Evolutionary conservation across 2,329 filamentous ascomycete genomes (phyloP).

Genomic region (Diaporthe australafricana): DNA sequence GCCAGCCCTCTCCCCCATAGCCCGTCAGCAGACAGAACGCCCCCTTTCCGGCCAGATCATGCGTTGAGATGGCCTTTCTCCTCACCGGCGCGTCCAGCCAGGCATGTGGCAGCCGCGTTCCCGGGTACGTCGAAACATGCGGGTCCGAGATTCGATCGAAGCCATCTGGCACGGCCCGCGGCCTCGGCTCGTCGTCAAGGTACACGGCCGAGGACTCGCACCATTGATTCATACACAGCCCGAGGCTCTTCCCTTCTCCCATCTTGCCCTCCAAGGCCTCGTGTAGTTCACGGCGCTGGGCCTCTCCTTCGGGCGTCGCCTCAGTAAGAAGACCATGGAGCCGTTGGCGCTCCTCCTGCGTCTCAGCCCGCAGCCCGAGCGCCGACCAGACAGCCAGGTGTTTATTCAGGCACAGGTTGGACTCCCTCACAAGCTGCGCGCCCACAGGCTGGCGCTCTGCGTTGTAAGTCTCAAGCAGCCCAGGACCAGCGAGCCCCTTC

Average conservation of each 20-base stretch:
- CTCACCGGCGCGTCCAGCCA: constrained; percentile 59
- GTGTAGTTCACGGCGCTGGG: constrained; percentile 50
- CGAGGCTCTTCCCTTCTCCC: constrained; percentile 62
- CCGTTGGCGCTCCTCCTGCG: constrained; percentile 46
- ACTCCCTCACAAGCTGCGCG: constrained; percentile 48
- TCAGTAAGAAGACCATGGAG: constrained; percentile 49
- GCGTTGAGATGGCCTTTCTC: constrained; percentile 55
- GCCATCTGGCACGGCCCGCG: constrained; percentile 37
- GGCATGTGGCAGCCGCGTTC: constrained; percentile 64
- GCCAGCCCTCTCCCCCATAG: constrained; percentile 62
- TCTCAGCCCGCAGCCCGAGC: constrained; percentile 44
- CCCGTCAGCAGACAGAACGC: constrained; percentile 57
- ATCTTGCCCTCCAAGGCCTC: constrained; percentile 51
- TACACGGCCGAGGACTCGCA: constrained; percentile 57
- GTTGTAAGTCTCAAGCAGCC: constrained; percentile 52
- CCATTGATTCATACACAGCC: constrained; percentile 66
- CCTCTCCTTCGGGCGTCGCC: constrained; percentile 49
- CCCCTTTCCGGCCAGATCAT: constrained; percentile 64
- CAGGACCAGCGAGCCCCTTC: constrained; percentile 46
- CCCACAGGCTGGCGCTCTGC: constrained; percentile 57
- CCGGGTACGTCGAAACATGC: constrained; percentile 62
- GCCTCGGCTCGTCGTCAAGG: constrained; percentile 41
- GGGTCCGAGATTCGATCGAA: constrained; percentile 51
- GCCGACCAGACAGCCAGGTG: constrained; percentile 52
- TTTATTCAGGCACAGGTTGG: constrained; percentile 45